Percentiles rank a stretch among this genome's conserved stretches.
Conservation (phyloP, 208 protist genomes). For the Trypanosoma cruzi region DNA sequence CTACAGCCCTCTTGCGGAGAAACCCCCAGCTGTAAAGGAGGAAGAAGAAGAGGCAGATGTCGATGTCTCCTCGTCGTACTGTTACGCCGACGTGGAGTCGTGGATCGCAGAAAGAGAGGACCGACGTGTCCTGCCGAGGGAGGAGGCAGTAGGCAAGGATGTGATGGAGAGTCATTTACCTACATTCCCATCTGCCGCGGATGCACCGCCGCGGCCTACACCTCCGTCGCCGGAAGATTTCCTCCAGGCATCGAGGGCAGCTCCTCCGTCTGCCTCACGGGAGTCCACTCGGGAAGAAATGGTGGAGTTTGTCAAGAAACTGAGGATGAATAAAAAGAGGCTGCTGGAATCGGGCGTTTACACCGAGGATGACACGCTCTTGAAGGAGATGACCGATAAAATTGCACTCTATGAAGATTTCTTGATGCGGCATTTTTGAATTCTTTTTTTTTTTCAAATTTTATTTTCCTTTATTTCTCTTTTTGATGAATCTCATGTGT, state of each 20-base stretch:
- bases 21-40: background rate
- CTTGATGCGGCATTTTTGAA: slow-evolving; percentile 29
- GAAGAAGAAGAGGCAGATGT: slow-evolving; percentile 13
- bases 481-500: background rate
- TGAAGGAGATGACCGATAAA: slow-evolving; percentile 86
- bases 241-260: slow-evolving; percentile 32
- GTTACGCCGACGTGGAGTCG: slow-evolving; percentile 40
- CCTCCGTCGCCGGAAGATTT: slow-evolving; percentile 60
- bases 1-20: slow-evolving; percentile 6
- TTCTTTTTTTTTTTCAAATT: background rate
- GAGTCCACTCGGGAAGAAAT: slow-evolving; percentile 66
- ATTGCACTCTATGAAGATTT: slow-evolving; percentile 88
- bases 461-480: background rate
- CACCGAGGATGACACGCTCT: slow-evolving; percentile 49
- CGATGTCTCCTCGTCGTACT: slow-evolving; percentile 39
- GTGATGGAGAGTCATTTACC: slow-evolving; percentile 7
- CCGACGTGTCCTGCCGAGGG: background rate
- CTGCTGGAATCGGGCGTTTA: slow-evolving; percentile 88
- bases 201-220: background rate
- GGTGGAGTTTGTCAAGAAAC: slow-evolving; percentile 73
- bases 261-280: slow-evolving; percentile 13
- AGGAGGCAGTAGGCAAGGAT: background rate
- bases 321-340: slow-evolving; percentile 76
- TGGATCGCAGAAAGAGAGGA: slow-evolving; percentile 25
- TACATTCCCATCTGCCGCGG: slow-evolving; percentile 18